These are phyloP conservation scores for Stellera chamaejasme DNA, from an alignment of 345 rosid species.

Conservation along the genomic window DNA sequence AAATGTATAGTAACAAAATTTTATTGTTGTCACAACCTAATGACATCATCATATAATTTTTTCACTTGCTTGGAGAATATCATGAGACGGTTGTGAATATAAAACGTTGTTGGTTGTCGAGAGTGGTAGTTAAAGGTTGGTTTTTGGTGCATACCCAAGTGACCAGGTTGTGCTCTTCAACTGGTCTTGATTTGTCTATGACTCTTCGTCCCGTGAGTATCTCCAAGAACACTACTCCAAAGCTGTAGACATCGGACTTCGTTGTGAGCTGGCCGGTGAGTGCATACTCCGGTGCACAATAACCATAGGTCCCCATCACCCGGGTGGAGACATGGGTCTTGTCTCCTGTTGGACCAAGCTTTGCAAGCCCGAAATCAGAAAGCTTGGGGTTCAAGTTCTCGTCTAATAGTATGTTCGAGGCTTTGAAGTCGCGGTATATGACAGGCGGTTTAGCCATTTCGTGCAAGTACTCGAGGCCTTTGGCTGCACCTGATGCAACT, in stretches of 20 bases:
- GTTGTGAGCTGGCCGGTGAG: conserved; percentile 57
- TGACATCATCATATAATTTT: too few species aligned
- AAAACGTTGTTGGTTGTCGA: too few species aligned
- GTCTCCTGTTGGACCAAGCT: conserved; percentile 72
- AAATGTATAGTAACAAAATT: too few species aligned
- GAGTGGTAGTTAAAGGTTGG: not conserved
- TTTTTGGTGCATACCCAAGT: conserved; percentile 43
- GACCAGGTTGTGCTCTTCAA: conserved; percentile 61
- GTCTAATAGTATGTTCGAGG: conserved; percentile 62
- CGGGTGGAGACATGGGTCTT: conserved; percentile 68
- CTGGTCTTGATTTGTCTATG: conserved; percentile 52
- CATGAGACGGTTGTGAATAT: not conserved
- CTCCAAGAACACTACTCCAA: conserved; percentile 76
- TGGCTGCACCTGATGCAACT: conserved; percentile 67
- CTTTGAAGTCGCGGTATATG: conserved; percentile 74
- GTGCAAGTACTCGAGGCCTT: conserved; percentile 76
- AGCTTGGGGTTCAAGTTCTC: conserved; percentile 58
- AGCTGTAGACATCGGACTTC: conserved; percentile 78
- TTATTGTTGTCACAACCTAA: too few species aligned
- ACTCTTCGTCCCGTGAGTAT: conserved; percentile 78
- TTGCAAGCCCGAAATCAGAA: conserved; percentile 83
- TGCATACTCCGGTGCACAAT: conserved; percentile 78
- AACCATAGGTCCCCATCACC: conserved; percentile 89
- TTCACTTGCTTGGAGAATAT: too few species aligned
- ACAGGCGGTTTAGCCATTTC: conserved; percentile 68